A percentile compares a stretch with the other conserved stretches of the same genome.
Conservation (phyloP, 73 alveolate species). For the Tetrahymena elliotti region DNA sequence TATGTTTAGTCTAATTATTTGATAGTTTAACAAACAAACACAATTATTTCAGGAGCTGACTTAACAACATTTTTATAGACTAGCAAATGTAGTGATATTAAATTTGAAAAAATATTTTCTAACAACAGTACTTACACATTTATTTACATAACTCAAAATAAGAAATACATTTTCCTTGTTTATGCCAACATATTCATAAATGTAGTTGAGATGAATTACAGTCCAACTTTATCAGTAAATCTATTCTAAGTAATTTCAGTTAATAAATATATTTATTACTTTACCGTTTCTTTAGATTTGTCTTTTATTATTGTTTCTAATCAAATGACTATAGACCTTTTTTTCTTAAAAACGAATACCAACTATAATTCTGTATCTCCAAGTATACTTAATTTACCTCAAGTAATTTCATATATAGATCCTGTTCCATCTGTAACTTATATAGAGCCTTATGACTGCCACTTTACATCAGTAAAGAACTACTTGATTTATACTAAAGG, state of each 20-base stretch:
- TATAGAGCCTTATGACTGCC: background rate
- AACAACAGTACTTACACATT: background rate
- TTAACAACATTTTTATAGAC: background rate
- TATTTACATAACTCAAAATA: background rate
- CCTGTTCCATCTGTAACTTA: background rate
- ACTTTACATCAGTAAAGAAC: background rate
- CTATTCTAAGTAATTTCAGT: background rate
- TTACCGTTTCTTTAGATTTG: background rate
- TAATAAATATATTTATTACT: background rate
- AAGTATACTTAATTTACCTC: background rate
- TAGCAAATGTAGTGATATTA: background rate
- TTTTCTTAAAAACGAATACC: background rate
- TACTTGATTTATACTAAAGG: background rate
- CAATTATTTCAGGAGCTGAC: background rate
- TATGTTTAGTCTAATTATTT: background rate
- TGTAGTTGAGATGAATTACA: background rate
- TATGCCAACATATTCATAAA: background rate
- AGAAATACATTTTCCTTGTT: background rate
- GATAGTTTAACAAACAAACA: background rate
- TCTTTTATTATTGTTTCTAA: background rate
- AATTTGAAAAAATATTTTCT: background rate
- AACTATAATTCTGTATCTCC: background rate
- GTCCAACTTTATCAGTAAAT: background rate
- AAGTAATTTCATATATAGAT: background rate
- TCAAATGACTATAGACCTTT: background rate